These are phyloP conservation scores for Aschersonia sp. DNA, from an alignment of 2,329 filamentous ascomycete genomes.

Conservation along the genomic window DNA sequence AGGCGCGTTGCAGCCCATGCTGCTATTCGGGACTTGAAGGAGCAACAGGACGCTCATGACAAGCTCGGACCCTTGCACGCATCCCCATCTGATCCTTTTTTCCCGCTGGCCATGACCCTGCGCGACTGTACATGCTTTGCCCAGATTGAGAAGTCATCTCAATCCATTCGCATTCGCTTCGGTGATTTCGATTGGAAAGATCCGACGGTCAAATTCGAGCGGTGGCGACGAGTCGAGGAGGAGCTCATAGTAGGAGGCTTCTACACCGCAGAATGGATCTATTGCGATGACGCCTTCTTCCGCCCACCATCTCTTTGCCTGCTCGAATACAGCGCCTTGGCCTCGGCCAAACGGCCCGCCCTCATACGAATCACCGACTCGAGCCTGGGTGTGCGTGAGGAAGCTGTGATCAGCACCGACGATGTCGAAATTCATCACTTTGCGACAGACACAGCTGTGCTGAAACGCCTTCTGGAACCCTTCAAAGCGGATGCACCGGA, in stretches of 20 bases:
- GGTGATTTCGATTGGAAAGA: slow-evolving; percentile 71
- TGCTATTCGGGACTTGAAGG: slow-evolving; percentile 18
- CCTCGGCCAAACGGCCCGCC: slow-evolving; percentile 5
- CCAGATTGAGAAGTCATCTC: slow-evolving; percentile 28
- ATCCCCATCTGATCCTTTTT: slow-evolving; percentile 26
- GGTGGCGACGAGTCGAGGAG: slow-evolving; percentile 53
- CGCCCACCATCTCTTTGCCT: slow-evolving; percentile 21
- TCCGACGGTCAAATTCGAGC: slow-evolving; percentile 45
- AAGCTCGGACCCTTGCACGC: slow-evolving; percentile 26
- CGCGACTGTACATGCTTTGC: slow-evolving; percentile 67
- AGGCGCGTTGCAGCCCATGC: slow-evolving; percentile 16
- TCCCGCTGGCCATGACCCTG: slow-evolving; percentile 64
- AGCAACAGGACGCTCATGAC: slow-evolving; percentile 27
- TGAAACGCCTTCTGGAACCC: slow-evolving; percentile 4
- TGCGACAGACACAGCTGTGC: slow-evolving; percentile 6
- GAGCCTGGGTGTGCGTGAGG: neutral
- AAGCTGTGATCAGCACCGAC: neutral
- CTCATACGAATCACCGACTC: slow-evolving; percentile 8
- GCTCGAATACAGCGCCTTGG: neutral
- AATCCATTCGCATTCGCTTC: slow-evolving; percentile 40
- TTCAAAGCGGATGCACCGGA: slow-evolving; percentile 1
- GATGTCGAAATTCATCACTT: slow-evolving; percentile 8
- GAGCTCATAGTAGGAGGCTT: slow-evolving; percentile 52
- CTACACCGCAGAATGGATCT: slow-evolving; percentile 37
- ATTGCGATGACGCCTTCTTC: slow-evolving; percentile 18